Base-by-base conservation (phyloP, 1,284 basidiomycete genomes). In the Heterobasidion irregulare region DNA sequence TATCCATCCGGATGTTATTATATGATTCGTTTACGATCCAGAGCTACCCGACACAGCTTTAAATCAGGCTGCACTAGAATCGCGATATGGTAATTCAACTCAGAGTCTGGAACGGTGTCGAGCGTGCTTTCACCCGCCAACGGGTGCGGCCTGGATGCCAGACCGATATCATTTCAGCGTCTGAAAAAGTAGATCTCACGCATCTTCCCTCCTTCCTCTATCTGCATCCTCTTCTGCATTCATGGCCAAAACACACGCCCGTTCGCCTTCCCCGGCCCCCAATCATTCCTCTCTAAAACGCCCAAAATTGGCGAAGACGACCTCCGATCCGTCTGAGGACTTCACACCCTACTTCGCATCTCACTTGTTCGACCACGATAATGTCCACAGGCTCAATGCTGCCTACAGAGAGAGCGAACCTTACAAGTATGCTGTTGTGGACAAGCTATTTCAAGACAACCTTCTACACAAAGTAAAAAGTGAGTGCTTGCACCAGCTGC, bases 401-500 rank as follows among this genome's bases (percentile, higher is more conserved):
- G 70, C 72, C 50, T 95, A 96, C 70, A 64, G 71, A 8, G 62
- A 70, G 6, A 85, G 76, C 59, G 67, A 75, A 53, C 95, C 95
- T 0, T 98, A 87, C 79, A 90, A 89, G 69, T 87, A 97, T 71
- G 86, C 83, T 34, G 77, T 94, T 55, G 79, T 98, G 52, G 82
- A 89, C 50, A 83, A 86, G 59, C 78, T 99, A 32, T 89, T 98
- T 72, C 83, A 88, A 64, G 89, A 96, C 63, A 86, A 89, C 18
- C 77, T 97, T 34, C 78, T 96, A 54, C 75, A 74, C 59, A 76
- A 78, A 35, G 90, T 92, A 53, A 89, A 89, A 69, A 82, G 90
- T 61, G 90, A 93, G 67, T 86, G 94, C 63, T 75, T 94, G 61
- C 76, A 79, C 47, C 86, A 97, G 63, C 84, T 99, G 65, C 90